These are phyloP conservation scores for Pseudocercospora fijiensis DNA, from an alignment of 2,329 filamentous ascomycete species.

Conservation along the genomic window DNA sequence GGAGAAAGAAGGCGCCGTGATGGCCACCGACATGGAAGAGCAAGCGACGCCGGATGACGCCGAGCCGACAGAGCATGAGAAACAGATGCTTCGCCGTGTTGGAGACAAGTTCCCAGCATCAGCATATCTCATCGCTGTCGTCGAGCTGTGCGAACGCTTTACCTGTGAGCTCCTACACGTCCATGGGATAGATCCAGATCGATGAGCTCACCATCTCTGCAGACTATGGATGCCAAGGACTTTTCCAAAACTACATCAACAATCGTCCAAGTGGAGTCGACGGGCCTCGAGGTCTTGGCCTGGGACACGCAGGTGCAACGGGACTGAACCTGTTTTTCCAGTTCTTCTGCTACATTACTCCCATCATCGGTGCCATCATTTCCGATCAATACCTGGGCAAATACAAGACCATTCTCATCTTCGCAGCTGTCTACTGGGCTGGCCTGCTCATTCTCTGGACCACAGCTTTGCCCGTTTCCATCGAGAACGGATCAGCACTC, in stretches of 20 bases:
- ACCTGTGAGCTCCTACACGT: conserved; percentile 36
- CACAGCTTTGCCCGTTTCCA: conserved; percentile 63
- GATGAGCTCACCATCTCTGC: background rate
- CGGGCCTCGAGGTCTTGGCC: conserved; percentile 44
- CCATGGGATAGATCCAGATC: background rate
- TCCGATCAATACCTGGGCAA: conserved; percentile 70
- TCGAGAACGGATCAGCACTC: conserved; percentile 60
- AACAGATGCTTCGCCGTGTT: conserved; percentile 46
- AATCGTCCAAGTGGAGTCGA: conserved; percentile 42
- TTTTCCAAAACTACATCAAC: conserved; percentile 53
- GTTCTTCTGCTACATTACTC: conserved; percentile 52
- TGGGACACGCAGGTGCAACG: conserved; percentile 44
- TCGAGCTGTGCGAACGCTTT: conserved; percentile 53
- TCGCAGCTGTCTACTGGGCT: conserved; percentile 61
- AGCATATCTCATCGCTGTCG: conserved; percentile 51
- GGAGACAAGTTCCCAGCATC: conserved; percentile 49
- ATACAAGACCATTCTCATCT: conserved; percentile 68
- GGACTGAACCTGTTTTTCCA: conserved; percentile 50
- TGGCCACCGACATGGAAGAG: conserved; percentile 23
- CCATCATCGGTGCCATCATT: conserved; percentile 49
- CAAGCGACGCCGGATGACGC: conserved; percentile 34
- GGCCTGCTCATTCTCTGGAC: conserved; percentile 67
- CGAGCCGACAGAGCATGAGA: conserved; percentile 47
- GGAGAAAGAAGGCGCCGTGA: conserved; percentile 18
- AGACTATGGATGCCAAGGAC: conserved; percentile 43